Percentiles rank a stretch among this genome's conserved stretches.
phyloP scores from a whole-genome alignment of 192 early-diverging fungal genomes.

The Chytriomyces sp. region DNA sequence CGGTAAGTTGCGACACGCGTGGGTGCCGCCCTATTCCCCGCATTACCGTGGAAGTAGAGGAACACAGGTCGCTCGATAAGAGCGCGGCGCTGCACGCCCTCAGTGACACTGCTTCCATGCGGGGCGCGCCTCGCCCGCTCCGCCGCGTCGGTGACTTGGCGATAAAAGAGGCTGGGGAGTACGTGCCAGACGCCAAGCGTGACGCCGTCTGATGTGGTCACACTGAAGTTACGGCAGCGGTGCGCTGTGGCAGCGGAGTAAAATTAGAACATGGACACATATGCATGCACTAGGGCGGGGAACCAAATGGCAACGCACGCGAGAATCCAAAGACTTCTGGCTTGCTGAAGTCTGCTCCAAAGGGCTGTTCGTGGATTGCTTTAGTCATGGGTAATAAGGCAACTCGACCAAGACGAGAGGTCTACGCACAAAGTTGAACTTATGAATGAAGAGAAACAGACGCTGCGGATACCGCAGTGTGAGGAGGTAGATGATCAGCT shows the following conservation, averaged over 20 bases:
- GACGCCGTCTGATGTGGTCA: conserved; percentile 42
- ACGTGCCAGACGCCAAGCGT: conserved; percentile 52
- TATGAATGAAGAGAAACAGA: conserved; percentile 14
- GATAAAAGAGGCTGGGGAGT: conserved; percentile 31
- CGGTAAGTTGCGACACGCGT: conserved; percentile 24
- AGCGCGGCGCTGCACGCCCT: conserved; percentile 30
- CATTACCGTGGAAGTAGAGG: conserved; percentile 61
- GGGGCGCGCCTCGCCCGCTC: not conserved
- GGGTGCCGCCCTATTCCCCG: conserved; percentile 46
- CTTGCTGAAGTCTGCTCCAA: conserved; percentile 16
- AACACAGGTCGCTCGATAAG: conserved; percentile 37
- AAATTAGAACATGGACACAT: not conserved
- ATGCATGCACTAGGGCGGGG: not conserved
- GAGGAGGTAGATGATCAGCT: conserved; percentile 21
- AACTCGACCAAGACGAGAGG: not conserved
- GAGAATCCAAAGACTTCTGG: conserved; percentile 34
- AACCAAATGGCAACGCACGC: conserved; percentile 3
- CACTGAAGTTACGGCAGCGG: conserved; percentile 31
- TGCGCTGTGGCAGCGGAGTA: not conserved
- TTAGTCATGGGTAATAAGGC: not conserved
- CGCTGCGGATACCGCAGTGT: conserved; percentile 16
- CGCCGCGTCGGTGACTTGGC: conserved; percentile 15
- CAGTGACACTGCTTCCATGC: conserved; percentile 6
- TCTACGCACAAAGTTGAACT: conserved; percentile 24
- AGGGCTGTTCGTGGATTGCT: conserved; percentile 7